A percentile compares a stretch with the other conserved stretches of the same genome.
These are phyloP conservation scores for Fagus crenata DNA, from an alignment of 306 rosid genomes.

Conservation along the genomic window DNA sequence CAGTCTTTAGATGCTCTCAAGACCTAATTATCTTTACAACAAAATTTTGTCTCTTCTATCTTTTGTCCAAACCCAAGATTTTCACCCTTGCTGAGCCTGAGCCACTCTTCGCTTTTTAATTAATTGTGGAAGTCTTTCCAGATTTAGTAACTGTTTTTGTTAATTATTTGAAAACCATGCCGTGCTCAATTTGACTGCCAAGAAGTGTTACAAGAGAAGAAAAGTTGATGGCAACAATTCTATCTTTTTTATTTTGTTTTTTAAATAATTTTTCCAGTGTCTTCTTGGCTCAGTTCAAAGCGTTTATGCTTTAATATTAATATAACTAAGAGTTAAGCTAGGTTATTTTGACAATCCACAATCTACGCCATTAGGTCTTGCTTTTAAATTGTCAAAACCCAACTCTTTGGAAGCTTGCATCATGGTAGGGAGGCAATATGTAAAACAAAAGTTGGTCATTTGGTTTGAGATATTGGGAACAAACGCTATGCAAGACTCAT, in stretches of 20 bases:
- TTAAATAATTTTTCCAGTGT: not conserved
- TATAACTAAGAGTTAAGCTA: too few relatives aligned
- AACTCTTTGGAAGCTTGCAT: too few relatives aligned
- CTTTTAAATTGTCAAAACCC: too few relatives aligned
- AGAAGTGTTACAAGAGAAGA: not conserved
- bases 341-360: too few relatives aligned
- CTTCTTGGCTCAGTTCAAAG: not conserved
- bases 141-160: not conserved
- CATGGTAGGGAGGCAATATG: too few relatives aligned
- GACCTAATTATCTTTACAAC: conserved; percentile 5
- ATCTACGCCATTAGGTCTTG: too few relatives aligned
- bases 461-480: not conserved
- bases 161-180: not conserved
- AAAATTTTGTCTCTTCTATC: not conserved
- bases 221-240: not conserved
- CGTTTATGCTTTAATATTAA: not conserved
- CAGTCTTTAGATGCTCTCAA: conserved; percentile 12
- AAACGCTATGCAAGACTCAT: not conserved
- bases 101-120: not conserved
- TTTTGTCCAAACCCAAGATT: too few relatives aligned
- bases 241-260: not conserved
- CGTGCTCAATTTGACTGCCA: not conserved
- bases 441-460: too few relatives aligned
- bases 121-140: conserved; percentile 4
- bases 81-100: too few relatives aligned